Conservation (phyloP, 306 rosid genomes). For the Casuarina cunninghamiana region DNA sequence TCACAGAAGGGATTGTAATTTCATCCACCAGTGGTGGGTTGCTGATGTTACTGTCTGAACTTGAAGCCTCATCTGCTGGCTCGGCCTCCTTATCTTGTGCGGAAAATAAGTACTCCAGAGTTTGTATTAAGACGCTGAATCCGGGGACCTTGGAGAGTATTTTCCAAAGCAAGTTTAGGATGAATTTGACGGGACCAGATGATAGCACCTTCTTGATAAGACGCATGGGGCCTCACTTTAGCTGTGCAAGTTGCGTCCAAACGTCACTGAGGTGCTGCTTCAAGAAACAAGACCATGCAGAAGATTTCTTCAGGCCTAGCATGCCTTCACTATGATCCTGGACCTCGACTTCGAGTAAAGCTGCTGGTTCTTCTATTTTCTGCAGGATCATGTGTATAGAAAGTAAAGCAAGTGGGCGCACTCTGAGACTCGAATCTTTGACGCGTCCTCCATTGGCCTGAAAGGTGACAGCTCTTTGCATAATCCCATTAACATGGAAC, state of each 20-base stretch:
- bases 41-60: constrained; percentile 13
- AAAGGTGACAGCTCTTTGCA: constrained; percentile 66
- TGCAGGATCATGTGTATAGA: constrained; percentile 58
- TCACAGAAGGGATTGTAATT: constrained; percentile 67
- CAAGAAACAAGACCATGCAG: constrained; percentile 9
- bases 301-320: constrained; percentile 26
- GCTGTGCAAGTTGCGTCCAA: constrained; percentile 55
- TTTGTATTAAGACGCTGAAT: constrained; percentile 36
- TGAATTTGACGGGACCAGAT: constrained; percentile 52
- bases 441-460: constrained; percentile 39
- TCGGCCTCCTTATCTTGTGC: constrained; percentile 34
- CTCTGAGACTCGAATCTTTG: constrained; percentile 41
- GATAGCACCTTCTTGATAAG: constrained; percentile 38
- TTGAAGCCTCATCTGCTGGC: constrained; percentile 30
- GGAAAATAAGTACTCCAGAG: constrained; percentile 32
- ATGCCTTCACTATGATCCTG: constrained; percentile 27
- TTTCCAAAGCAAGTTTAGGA: constrained; percentile 63
- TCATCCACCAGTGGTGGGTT: constrained; percentile 70
- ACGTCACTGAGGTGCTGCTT: constrained; percentile 32
- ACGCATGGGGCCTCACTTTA: constrained; percentile 48
- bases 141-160: constrained; percentile 58
- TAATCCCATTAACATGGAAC: constrained; percentile 54
- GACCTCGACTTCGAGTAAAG: constrained; percentile 24
- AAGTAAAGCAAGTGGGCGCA: constrained; percentile 66
- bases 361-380: constrained; percentile 24